Conservation (phyloP, 2,329 filamentous ascomycete species). For the Pyricularia grisea region DNA sequence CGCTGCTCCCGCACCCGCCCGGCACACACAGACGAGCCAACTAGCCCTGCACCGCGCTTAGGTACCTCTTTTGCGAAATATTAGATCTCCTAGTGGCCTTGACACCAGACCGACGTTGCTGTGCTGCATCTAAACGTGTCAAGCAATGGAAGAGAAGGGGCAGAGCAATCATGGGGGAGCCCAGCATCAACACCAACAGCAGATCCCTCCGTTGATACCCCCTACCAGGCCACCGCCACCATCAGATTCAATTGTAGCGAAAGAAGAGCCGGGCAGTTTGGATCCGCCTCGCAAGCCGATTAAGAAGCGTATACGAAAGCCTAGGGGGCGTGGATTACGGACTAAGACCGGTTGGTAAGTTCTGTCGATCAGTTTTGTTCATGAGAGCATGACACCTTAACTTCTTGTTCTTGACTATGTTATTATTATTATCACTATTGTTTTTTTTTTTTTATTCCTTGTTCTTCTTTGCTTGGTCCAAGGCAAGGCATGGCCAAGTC, state of each 20-base stretch:
- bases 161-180: neutral
- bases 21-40: neutral
- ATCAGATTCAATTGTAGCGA: neutral
- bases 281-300: neutral
- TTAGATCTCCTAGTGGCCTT: neutral
- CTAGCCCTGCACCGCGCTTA: neutral
- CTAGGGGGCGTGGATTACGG: constrained; percentile 30
- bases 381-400: neutral
- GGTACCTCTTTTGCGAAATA: neutral
- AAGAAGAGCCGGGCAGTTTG: neutral
- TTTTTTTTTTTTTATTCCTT: neutral
- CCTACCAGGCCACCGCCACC: neutral
- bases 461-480: neutral
- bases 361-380: neutral
- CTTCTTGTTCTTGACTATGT: too few species aligned
- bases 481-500: too few species aligned
- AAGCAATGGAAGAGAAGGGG: neutral
- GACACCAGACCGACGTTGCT: neutral
- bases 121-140: neutral
- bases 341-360: constrained; percentile 31
- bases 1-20: neutral
- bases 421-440: neutral
- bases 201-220: neutral
- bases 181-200: neutral
- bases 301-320: constrained; percentile 16